phyloP scores from a whole-genome alignment of 176 grass and related monocot species.

The Bothriochloa decipiens region DNA sequence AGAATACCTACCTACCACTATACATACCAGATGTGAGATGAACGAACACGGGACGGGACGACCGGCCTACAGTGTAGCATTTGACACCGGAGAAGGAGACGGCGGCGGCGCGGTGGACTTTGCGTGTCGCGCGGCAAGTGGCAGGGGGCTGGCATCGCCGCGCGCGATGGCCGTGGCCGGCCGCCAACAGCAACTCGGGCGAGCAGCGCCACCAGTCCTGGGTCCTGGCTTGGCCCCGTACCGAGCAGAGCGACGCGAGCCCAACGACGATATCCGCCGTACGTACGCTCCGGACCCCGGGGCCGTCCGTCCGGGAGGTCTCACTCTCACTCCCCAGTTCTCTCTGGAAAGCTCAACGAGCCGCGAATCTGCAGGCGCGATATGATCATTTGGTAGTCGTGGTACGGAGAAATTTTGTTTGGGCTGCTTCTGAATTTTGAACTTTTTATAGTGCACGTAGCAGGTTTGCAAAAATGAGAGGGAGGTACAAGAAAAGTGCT shows the following conservation, averaged over 20 bases:
- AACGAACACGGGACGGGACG: not conserved
- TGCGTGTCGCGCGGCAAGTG: not conserved
- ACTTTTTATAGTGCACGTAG: not conserved
- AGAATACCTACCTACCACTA: no score
- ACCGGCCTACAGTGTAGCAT: not conserved
- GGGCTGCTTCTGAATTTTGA: not conserved
- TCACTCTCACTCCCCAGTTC: not conserved
- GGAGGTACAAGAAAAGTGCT: no score
- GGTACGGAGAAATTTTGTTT: not conserved
- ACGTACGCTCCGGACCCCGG: not conserved
- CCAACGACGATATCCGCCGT: not conserved
- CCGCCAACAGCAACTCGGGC: not conserved
- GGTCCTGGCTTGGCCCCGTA: not conserved
- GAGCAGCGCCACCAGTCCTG: not conserved
- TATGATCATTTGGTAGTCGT: not conserved
- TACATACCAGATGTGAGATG: not conserved
- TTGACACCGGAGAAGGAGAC: not conserved
- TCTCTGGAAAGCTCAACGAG: not conserved
- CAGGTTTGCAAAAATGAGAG: not conserved
- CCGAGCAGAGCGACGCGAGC: not conserved
- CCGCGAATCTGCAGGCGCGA: no score
- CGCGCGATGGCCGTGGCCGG: not conserved
- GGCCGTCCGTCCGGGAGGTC: no score
- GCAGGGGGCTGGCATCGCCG: not conserved
- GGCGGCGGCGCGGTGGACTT: not conserved